These are phyloP conservation scores for Ustanciosporium gigantosporum DNA, from an alignment of 1,284 basidiomycete genomes.

Conservation along the genomic window DNA sequence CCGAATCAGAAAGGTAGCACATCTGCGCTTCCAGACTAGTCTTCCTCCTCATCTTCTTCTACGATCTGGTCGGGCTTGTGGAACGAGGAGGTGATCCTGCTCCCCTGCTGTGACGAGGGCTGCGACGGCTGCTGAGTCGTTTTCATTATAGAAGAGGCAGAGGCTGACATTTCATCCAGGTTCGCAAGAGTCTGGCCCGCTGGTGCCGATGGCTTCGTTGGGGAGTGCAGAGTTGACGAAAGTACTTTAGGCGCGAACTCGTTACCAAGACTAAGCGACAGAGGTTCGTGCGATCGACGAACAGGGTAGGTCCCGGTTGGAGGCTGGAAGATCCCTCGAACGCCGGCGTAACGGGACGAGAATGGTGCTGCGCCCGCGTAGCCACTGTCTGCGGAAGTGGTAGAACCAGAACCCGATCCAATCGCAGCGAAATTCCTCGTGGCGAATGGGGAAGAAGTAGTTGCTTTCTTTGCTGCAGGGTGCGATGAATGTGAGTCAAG, in stretches of 20 bases:
- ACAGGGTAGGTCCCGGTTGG: too few relatives aligned
- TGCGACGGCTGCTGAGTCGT: conserved; percentile 4
- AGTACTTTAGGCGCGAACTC: conserved; percentile 39
- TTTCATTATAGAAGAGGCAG: neutral
- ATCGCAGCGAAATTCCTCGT: conserved; percentile 19
- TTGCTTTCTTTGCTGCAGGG: neutral
- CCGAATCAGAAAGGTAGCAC: too few relatives aligned
- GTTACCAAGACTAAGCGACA: conserved; percentile 38
- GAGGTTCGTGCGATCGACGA: conserved; percentile 3
- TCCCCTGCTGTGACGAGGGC: conserved; percentile 3
- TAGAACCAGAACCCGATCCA: too few relatives aligned
- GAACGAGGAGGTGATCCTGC: conserved; percentile 17
- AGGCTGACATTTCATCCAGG: neutral
- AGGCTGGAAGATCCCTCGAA: conserved; percentile 37
- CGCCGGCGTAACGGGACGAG: conserved; percentile 36
- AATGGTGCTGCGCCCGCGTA: conserved; percentile 1
- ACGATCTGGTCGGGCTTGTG: conserved; percentile 36
- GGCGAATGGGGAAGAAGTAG: conserved; percentile 17
- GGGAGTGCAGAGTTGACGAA: conserved; percentile 18
- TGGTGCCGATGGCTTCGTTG: conserved; percentile 1
- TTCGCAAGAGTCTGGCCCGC: neutral
- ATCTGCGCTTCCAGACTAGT: too few relatives aligned
- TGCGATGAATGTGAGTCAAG: conserved; percentile 29
- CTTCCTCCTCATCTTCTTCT: conserved; percentile 45
- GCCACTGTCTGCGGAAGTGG: conserved; percentile 2